Conservation (phyloP, 2,329 filamentous ascomycete species). For the Venturia carpophila region DNA sequence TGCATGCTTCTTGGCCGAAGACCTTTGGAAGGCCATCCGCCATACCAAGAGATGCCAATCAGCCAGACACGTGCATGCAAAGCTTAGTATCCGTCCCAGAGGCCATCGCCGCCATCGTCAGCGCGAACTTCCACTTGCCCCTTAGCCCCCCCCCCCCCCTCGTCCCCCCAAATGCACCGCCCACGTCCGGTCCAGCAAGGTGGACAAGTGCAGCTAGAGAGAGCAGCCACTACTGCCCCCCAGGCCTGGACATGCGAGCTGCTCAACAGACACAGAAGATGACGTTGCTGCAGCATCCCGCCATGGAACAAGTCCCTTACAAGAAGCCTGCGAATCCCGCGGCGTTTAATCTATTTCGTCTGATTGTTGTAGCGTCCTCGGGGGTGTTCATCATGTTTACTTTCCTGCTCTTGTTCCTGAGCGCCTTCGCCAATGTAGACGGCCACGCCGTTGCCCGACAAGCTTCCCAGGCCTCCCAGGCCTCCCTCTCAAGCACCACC, state of each 20-base stretch:
- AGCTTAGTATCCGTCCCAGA: not conserved
- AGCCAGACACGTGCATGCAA: not conserved
- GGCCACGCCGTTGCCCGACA: not conserved
- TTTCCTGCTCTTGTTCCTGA: constrained; percentile 9
- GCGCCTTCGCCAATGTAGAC: constrained; percentile 10
- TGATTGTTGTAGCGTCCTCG: constrained; percentile 3
- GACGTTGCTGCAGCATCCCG: not conserved
- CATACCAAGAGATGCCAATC: not conserved
- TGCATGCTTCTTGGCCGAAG: too few relatives aligned
- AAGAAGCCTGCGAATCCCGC: not conserved
- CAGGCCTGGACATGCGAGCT: not conserved
- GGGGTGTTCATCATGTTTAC: constrained; percentile 14
- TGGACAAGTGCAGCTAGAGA: not conserved
- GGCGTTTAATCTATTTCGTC: not conserved
- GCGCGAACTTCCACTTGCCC: not conserved
- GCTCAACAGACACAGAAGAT: too few relatives aligned
- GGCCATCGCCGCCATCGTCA: not conserved
- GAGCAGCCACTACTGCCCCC: too few relatives aligned
- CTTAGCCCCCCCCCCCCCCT: not conserved
- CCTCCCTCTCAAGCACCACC: not conserved
- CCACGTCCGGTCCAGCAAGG: not conserved
- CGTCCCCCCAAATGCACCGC: not conserved
- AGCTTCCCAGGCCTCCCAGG: not conserved
- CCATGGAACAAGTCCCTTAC: not conserved
- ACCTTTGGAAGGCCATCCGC: not conserved